These are phyloP conservation scores for Chlamydomonas schloesseri DNA, from an alignment of 139 green algal species.

Conservation along the genomic window DNA sequence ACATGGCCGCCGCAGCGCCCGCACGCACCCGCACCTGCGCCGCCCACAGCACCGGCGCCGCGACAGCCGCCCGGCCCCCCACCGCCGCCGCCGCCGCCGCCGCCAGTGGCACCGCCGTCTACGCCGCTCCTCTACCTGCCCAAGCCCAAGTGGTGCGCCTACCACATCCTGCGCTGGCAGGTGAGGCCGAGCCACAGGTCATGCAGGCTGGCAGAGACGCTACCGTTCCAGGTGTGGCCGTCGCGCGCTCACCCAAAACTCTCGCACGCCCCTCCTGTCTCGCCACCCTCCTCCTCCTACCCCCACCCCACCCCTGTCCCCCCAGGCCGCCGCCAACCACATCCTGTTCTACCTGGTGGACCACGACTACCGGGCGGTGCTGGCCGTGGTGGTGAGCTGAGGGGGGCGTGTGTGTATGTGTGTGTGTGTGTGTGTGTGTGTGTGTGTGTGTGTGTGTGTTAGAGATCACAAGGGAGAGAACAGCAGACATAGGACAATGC, in stretches of 20 bases:
- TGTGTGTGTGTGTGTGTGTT: no score
- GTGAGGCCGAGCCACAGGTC: not conserved
- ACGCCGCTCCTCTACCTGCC: not conserved
- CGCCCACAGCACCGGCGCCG: not conserved
- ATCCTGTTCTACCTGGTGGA: slow-evolving; percentile 70
- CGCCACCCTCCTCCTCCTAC: not conserved
- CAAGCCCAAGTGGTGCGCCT: slow-evolving; percentile 11
- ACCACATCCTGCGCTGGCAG: slow-evolving; percentile 30
- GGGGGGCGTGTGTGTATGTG: no score
- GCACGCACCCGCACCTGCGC: no score
- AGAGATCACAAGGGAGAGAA: no score
- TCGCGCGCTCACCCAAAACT: no score
- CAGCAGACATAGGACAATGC: no score
- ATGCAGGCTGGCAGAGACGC: no score
- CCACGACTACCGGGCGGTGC: slow-evolving; percentile 12
- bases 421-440: no score
- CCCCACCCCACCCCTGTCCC: not conserved
- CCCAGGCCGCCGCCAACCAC: slow-evolving; percentile 49
- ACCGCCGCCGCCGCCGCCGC: no score
- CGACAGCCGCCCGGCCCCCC: no score
- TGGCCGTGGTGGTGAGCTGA: slow-evolving; percentile 54
- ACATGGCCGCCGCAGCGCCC: not conserved
- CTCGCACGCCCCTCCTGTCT: not conserved
- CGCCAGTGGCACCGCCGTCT: not conserved
- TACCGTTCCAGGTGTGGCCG: no score